These are phyloP conservation scores for Salix caprea DNA, from an alignment of 345 rosid species.

Conservation along the genomic window DNA sequence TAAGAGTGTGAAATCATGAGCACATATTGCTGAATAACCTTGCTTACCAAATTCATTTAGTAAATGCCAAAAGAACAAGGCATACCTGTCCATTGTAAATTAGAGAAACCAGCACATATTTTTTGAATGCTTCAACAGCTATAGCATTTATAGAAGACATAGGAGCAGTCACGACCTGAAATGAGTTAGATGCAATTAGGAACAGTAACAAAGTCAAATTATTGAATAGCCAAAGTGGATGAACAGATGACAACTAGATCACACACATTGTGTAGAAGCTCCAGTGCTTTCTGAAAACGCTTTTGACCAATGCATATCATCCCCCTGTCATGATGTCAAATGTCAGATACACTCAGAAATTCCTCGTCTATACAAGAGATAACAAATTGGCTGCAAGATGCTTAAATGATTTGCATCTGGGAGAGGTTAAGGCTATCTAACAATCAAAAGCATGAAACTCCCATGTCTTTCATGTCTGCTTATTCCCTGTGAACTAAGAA, in stretches of 20 bases:
- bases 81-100: constrained; percentile 78
- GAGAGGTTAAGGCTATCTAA: background rate
- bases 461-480: background rate
- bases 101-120: constrained; percentile 77
- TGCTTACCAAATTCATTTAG: background rate
- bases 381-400: background rate
- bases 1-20: background rate
- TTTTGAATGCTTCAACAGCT: constrained; percentile 89
- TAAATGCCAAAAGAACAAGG: constrained; percentile 1
- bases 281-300: constrained; percentile 73
- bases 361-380: background rate
- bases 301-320: constrained; percentile 92
- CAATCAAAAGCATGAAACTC: background rate
- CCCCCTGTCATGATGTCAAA: constrained; percentile 55
- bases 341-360: background rate
- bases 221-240: constrained; percentile 6
- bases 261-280: constrained; percentile 80
- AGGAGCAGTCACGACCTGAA: constrained; percentile 91
- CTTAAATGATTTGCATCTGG: background rate
- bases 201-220: constrained; percentile 7
- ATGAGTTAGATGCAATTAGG: constrained; percentile 9
- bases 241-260: constrained; percentile 2
- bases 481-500: background rate
- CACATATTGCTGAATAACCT: background rate
- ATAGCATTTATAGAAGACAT: constrained; percentile 74